Percentiles rank a stretch among this genome's conserved stretches.
phyloP scores from a whole-genome alignment of 257 asterid genomes.

The Penstemon eatonii region DNA sequence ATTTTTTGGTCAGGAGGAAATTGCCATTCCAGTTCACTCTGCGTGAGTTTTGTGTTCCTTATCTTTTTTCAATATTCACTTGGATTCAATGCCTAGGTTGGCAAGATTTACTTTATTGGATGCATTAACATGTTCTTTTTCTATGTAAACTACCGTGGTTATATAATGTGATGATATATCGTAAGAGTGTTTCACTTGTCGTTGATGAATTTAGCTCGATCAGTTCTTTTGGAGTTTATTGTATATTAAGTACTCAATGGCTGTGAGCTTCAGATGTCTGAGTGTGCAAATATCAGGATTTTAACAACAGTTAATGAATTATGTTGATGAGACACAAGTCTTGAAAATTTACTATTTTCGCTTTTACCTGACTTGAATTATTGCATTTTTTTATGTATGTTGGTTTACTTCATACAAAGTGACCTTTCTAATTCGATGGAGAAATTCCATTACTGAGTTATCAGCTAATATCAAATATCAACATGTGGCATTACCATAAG shows the following conservation, averaged over 20 bases:
- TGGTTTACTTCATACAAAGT: too few relatives aligned
- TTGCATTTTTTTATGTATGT: too few relatives aligned
- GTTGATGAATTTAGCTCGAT: slow-evolving; percentile 1
- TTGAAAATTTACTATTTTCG: too few relatives aligned
- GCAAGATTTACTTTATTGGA: neutral
- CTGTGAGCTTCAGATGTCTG: neutral
- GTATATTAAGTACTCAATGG: neutral
- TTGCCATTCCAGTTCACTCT: slow-evolving; percentile 95
- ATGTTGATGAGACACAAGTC: neutral
- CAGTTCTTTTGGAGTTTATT: slow-evolving; percentile 1
- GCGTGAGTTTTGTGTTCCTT: slow-evolving; percentile 46
- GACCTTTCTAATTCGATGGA: too few relatives aligned
- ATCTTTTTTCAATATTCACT: neutral
- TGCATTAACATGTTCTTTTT: neutral
- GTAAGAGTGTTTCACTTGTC: neutral
- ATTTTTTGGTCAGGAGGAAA: slow-evolving; percentile 97
- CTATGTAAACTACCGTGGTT: too few relatives aligned
- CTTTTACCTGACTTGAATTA: too few relatives aligned
- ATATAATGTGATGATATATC: neutral
- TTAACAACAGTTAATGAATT: neutral
- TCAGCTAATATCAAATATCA: neutral
- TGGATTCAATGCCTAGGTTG: slow-evolving; percentile 10
- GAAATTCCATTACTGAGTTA: neutral
- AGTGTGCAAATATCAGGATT: neutral
- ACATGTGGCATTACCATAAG: neutral